Evolutionary conservation across 352 stramenopile genomes (phyloP).

Genomic region (Pythium dissotocum): DNA sequence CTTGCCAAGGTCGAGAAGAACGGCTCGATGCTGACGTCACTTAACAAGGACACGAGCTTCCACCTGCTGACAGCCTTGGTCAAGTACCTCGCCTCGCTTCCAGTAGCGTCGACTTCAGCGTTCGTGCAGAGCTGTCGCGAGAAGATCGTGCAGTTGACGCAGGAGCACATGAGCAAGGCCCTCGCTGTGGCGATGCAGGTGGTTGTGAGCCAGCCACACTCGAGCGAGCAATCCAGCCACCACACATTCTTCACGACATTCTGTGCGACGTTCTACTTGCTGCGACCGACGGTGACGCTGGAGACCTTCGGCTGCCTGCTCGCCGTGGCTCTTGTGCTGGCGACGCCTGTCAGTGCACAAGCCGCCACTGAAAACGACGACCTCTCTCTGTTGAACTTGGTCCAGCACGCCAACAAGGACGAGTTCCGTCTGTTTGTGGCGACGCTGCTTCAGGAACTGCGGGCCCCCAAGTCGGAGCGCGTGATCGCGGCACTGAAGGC

Average conservation of each 20-base stretch:
- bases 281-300: slow-evolving; percentile 45
- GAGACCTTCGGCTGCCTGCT: slow-evolving; percentile 69
- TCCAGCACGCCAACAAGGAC: slow-evolving; percentile 64
- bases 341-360: slow-evolving; percentile 3
- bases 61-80: slow-evolving; percentile 50
- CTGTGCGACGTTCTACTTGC: slow-evolving; percentile 52
- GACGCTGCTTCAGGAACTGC: slow-evolving; percentile 60
- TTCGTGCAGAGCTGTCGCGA: background rate
- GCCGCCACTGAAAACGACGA: background rate
- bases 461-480: slow-evolving; percentile 33
- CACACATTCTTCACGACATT: slow-evolving; percentile 55
- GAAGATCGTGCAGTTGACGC: slow-evolving; percentile 17
- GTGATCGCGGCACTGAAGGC: slow-evolving; percentile 57
- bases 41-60: slow-evolving; percentile 34
- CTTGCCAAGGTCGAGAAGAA: slow-evolving; percentile 22
- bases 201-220: slow-evolving; percentile 26
- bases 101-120: background rate
- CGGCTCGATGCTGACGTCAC: slow-evolving; percentile 7
- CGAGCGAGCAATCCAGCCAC: slow-evolving; percentile 22
- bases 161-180: slow-evolving; percentile 32
- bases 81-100: slow-evolving; percentile 34
- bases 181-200: slow-evolving; percentile 53
- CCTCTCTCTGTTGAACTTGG: slow-evolving; percentile 24
- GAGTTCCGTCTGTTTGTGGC: slow-evolving; percentile 68
- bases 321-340: slow-evolving; percentile 44